A percentile compares a stretch with the other conserved stretches of the same genome.
These are phyloP conservation scores for Hypericum androsaemum DNA, from an alignment of 345 rosid genomes.

Conservation along the genomic window DNA sequence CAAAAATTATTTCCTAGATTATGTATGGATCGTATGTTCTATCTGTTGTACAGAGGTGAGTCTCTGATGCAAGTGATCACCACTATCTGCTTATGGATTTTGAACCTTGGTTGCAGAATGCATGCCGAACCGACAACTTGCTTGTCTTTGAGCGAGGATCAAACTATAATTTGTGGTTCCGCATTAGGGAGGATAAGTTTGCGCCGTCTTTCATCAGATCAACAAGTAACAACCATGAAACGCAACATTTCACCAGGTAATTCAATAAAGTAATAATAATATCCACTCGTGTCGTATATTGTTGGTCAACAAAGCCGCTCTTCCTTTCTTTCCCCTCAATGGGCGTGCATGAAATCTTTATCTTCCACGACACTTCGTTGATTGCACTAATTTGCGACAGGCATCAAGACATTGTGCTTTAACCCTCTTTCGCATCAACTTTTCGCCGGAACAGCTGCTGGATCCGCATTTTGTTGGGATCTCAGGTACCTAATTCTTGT, in stretches of 20 bases:
- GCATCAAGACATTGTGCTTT: slow-evolving; percentile 56
- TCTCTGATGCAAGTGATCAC: too few relatives aligned
- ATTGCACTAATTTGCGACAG: slow-evolving; percentile 25
- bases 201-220: slow-evolving; percentile 53
- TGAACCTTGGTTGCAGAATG: slow-evolving; percentile 41
- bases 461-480: slow-evolving; percentile 77
- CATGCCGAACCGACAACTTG: slow-evolving; percentile 62
- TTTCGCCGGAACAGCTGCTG: slow-evolving; percentile 68
- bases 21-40: background rate
- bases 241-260: slow-evolving; percentile 54
- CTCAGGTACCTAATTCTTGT: slow-evolving; percentile 42
- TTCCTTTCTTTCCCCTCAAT: too few relatives aligned
- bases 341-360: too few relatives aligned
- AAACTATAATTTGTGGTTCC: slow-evolving; percentile 60
- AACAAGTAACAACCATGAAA: slow-evolving; percentile 53
- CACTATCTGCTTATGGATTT: background rate
- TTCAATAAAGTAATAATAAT: background rate
- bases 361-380: too few relatives aligned
- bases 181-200: slow-evolving; percentile 62
- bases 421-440: slow-evolving; percentile 50
- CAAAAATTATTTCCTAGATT: background rate
- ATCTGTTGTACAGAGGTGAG: too few relatives aligned
- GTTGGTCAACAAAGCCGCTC: too few relatives aligned
- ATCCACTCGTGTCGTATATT: too few relatives aligned
- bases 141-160: slow-evolving; percentile 59